Evolutionary conservation across 2,329 filamentous ascomycete genomes (phyloP).

Genomic region (Neoscytalidium dimidiatum): DNA sequence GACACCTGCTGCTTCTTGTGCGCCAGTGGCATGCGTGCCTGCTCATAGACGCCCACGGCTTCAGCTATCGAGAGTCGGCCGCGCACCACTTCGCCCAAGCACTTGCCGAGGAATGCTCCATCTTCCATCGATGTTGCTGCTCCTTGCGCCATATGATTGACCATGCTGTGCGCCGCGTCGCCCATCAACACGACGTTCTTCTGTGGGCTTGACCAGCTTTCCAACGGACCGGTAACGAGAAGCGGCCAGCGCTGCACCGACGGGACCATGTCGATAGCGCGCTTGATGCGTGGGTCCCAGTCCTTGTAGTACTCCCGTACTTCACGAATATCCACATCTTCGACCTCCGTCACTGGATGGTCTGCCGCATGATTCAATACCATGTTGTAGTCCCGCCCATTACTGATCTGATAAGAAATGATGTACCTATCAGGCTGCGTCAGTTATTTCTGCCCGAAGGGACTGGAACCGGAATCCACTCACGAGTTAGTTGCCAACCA

Average conservation of each 20-base stretch:
- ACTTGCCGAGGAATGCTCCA: constrained; percentile 43
- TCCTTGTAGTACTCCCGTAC: constrained; percentile 45
- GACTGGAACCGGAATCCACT: constrained; percentile 11
- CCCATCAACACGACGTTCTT: constrained; percentile 50
- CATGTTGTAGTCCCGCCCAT: constrained; percentile 49
- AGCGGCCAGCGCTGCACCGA: constrained; percentile 45
- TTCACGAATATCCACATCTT: constrained; percentile 45
- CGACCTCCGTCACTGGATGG: constrained; percentile 38
- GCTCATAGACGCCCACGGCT: constrained; percentile 43
- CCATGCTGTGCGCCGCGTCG: constrained; percentile 46
- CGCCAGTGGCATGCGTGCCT: constrained; percentile 45
- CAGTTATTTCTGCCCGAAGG: not conserved
- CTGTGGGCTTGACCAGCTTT: constrained; percentile 43
- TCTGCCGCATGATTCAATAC: constrained; percentile 47
- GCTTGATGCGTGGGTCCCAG: constrained; percentile 48
- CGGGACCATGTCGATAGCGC: constrained; percentile 44
- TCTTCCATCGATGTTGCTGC: constrained; percentile 50
- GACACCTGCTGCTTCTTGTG: constrained; percentile 46
- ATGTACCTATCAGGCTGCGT: constrained; percentile 33
- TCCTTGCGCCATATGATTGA: constrained; percentile 48
- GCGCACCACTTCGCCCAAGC: constrained; percentile 38
- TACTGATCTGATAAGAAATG: constrained; percentile 51
- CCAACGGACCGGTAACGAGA: constrained; percentile 45
- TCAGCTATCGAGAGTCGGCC: constrained; percentile 36
- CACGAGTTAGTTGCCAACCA: constrained; percentile 41